phyloP scores from a whole-genome alignment of 495 filamentous ascomycete species.

The Aspergillus kassunensis region DNA sequence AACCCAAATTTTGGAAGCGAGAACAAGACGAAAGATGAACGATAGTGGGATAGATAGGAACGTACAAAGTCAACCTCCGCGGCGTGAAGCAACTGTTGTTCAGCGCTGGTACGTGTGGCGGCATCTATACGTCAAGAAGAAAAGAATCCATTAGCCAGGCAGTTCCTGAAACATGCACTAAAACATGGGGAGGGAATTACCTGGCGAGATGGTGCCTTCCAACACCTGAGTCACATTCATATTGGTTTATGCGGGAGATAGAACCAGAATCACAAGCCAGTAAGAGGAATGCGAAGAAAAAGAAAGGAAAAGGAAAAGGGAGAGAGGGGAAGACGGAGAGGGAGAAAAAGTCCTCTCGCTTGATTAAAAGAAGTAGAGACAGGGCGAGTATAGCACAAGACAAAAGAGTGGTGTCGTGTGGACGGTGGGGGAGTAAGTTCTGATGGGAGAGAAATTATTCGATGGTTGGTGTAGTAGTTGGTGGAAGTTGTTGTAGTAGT shows the following conservation, averaged over 20 bases:
- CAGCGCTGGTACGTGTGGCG: conserved; percentile 79
- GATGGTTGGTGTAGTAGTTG: background rate
- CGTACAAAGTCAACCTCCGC: conserved; percentile 93
- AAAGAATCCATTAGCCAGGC: conserved; percentile 22
- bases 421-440: background rate
- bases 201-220: conserved; percentile 84
- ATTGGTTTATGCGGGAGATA: conserved; percentile 33
- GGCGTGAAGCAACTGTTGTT: conserved; percentile 89
- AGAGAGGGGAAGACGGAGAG: conserved; percentile 27
- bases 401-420: conserved; percentile 15
- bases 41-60: conserved; percentile 26
- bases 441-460: conserved; percentile 8
- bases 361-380: conserved; percentile 8
- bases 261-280: conserved; percentile 26
- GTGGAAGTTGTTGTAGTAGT: too few species aligned
- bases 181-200: conserved; percentile 45
- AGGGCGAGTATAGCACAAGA: conserved; percentile 9
- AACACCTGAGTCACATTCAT: conserved; percentile 85
- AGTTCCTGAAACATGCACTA: conserved; percentile 1
- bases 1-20: background rate
- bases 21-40: background rate
- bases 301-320: conserved; percentile 24
- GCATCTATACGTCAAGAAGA: conserved; percentile 61
- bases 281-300: conserved; percentile 15
- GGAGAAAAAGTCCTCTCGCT: conserved; percentile 13